phyloP scores from a whole-genome alignment of 805 yeast species.

The Suhomyces emberorum region DNA sequence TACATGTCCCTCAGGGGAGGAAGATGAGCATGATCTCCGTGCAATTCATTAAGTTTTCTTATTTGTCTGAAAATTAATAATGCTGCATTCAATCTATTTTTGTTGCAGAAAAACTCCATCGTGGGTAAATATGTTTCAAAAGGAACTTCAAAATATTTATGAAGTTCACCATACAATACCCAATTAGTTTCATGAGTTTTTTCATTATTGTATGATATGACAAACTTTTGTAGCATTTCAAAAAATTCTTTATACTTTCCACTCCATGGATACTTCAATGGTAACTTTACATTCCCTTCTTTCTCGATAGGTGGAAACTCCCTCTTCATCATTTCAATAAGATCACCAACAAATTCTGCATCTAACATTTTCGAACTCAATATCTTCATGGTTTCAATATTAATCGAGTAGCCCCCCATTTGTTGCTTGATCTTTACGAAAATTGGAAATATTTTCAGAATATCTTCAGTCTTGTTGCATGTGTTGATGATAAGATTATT shows the following conservation, averaged over 20 bases:
- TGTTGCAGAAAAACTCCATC: conserved; percentile 52
- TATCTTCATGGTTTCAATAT: conserved; percentile 27
- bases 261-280: conserved; percentile 21
- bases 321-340: conserved; percentile 38
- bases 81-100: conserved; percentile 59
- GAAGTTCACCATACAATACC: conserved; percentile 56
- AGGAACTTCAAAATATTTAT: conserved; percentile 55
- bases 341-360: conserved; percentile 38
- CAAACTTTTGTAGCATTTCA: conserved; percentile 27
- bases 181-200: conserved; percentile 46
- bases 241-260: conserved; percentile 27
- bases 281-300: conserved; percentile 27
- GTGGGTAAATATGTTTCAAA: conserved; percentile 56
- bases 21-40: conserved; percentile 27
- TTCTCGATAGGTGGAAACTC: conserved; percentile 36
- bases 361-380: conserved; percentile 27
- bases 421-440: conserved; percentile 37
- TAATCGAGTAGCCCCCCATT: conserved; percentile 22
- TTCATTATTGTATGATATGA: conserved; percentile 27
- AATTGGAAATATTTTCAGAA: conserved; percentile 25
- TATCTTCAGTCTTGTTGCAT: conserved; percentile 25
- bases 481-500: conserved; percentile 41
- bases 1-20: conserved; percentile 52
- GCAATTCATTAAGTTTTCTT: conserved; percentile 52
- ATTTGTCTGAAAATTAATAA: conserved; percentile 59